Evolutionary conservation across 2,329 filamentous ascomycete species (phyloP).

Genomic region (Sarocladium brachiariae): DNA sequence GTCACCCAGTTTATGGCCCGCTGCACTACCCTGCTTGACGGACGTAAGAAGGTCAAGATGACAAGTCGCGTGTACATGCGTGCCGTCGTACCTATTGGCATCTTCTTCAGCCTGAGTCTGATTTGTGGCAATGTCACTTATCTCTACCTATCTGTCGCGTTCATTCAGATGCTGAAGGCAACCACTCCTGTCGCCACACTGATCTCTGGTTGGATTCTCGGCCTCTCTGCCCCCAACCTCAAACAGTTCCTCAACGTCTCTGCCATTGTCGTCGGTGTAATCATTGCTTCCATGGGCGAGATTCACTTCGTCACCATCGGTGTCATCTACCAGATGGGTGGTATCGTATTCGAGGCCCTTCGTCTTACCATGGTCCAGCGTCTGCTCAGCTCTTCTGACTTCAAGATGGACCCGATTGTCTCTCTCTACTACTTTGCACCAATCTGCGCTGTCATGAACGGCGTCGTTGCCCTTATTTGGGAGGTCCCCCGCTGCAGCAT

Average conservation of each 20-base stretch:
- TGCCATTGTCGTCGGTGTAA: constrained; percentile 87
- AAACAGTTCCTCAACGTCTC: constrained; percentile 90
- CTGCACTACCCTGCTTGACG: constrained; percentile 84
- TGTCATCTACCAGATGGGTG: constrained; percentile 71
- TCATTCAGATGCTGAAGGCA: constrained; percentile 99
- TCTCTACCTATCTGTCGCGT: constrained; percentile 88
- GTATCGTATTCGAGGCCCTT: constrained; percentile 75
- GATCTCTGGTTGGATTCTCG: constrained; percentile 80
- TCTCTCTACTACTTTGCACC: constrained; percentile 88
- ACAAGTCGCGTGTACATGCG: constrained; percentile 87
- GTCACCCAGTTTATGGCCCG: constrained; percentile 92
- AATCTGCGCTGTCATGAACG: constrained; percentile 77
- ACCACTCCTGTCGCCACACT: constrained; percentile 93
- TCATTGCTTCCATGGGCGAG: constrained; percentile 92
- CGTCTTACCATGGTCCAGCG: constrained; percentile 80
- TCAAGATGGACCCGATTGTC: constrained; percentile 87
- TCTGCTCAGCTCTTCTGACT: constrained; percentile 73
- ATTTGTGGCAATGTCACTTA: constrained; percentile 97
- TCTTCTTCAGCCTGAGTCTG: constrained; percentile 93
- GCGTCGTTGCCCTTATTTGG: constrained; percentile 63
- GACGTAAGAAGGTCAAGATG: constrained; percentile 95
- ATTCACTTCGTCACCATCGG: constrained; percentile 83
- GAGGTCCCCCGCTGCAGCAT: constrained; percentile 65
- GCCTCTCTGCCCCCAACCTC: constrained; percentile 74
- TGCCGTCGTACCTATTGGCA: constrained; percentile 87